phyloP scores from a whole-genome alignment of 306 rosid species.

The Arachis hypogaea region DNA sequence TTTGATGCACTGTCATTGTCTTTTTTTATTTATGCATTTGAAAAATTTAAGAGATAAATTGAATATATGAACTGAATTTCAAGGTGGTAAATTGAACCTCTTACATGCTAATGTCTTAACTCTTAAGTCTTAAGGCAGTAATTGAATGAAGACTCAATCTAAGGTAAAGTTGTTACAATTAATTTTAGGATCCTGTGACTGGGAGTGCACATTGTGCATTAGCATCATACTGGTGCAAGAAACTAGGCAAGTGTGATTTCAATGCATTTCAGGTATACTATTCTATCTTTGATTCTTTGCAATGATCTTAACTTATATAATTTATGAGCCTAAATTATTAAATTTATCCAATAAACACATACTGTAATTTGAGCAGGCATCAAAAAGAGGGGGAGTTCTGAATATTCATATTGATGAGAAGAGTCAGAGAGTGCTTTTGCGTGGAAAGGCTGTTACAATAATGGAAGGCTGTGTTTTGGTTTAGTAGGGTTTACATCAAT shows the following conservation, averaged over 20 bases:
- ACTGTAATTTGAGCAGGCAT: conserved; percentile 53
- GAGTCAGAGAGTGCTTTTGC: conserved; percentile 61
- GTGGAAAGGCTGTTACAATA: conserved; percentile 61
- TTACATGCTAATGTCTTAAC: too few species aligned
- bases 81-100: background rate
- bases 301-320: background rate
- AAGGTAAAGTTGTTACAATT: background rate
- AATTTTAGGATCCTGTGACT: conserved; percentile 64
- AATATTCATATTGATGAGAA: conserved; percentile 60
- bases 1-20: too few species aligned
- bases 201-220: conserved; percentile 78
- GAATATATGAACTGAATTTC: too few species aligned
- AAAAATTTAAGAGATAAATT: too few species aligned
- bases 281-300: background rate
- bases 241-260: conserved; percentile 67
- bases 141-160: background rate
- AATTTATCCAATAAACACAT: background rate
- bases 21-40: too few species aligned
- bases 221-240: conserved; percentile 71
- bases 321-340: background rate
- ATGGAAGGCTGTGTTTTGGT: conserved; percentile 65
- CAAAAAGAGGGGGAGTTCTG: conserved; percentile 64
- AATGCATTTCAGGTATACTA: conserved; percentile 58
- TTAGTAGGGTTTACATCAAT: too few species aligned
- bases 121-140: too few species aligned